A percentile compares a stretch with the other conserved stretches of the same genome.
These are phyloP conservation scores for Zygotorulaspora danielsina DNA, from an alignment of 805 yeast genomes.

Conservation along the genomic window DNA sequence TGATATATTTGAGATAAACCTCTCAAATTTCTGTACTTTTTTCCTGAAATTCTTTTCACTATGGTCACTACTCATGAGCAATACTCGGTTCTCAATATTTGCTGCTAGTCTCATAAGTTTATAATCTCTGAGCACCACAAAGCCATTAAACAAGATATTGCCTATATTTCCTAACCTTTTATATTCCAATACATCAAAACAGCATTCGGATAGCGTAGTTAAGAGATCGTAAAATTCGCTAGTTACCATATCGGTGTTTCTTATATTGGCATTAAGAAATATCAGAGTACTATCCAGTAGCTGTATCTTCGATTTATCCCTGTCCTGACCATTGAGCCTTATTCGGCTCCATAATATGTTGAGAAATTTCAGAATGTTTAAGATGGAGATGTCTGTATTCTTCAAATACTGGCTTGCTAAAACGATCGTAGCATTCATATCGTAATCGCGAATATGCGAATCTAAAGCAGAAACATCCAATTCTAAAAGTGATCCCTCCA, in stretches of 20 bases:
- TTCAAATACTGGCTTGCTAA: not conserved
- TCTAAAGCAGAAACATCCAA: not conserved
- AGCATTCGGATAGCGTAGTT: conserved; percentile 15
- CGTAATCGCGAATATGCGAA: not conserved
- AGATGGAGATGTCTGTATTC: not conserved
- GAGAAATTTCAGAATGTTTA: not conserved
- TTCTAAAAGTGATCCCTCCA: not conserved
- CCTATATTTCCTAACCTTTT: conserved; percentile 29
- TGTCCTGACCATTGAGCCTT: conserved; percentile 7
- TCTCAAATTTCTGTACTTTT: conserved; percentile 19
- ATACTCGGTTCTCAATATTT: conserved; percentile 8
- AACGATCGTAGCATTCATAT: not conserved
- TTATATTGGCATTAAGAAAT: conserved; percentile 20
- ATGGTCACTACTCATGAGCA: conserved; percentile 6
- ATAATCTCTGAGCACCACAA: conserved; percentile 15
- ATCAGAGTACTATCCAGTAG: conserved; percentile 24
- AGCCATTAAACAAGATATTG: conserved; percentile 29
- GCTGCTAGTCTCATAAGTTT: conserved; percentile 10
- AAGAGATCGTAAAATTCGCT: conserved; percentile 7
- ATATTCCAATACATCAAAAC: conserved; percentile 16
- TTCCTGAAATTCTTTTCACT: not conserved
- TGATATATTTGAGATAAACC: conserved; percentile 19
- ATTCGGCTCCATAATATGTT: not conserved
- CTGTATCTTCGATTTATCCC: conserved; percentile 4
- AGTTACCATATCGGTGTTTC: not conserved